A percentile compares a stretch with the other conserved stretches of the same genome.
Evolutionary conservation across 2,329 filamentous ascomycete genomes (phyloP).

Genomic region (Pseudogymnoascus sp.): DNA sequence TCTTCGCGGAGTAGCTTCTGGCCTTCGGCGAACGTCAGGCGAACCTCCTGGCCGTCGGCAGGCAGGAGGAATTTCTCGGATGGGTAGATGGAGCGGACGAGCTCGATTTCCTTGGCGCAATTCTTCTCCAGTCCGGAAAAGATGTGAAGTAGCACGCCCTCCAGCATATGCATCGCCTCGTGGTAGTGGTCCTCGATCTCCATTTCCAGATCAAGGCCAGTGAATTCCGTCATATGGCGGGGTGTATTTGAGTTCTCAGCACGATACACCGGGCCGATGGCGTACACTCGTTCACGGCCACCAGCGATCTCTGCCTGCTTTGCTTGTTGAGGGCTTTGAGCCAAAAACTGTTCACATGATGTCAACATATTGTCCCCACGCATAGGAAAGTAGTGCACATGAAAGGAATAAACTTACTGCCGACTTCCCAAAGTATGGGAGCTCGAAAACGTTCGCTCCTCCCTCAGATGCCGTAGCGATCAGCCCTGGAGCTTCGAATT

Average conservation of each 20-base stretch:
- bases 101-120: slow-evolving; percentile 65
- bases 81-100: slow-evolving; percentile 66
- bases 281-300: slow-evolving; percentile 68
- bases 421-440: slow-evolving; percentile 81
- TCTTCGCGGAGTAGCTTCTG: slow-evolving; percentile 71
- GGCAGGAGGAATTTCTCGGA: slow-evolving; percentile 72
- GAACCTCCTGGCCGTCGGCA: slow-evolving; percentile 64
- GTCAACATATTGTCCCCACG: too few species aligned
- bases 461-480: slow-evolving; percentile 84
- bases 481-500: slow-evolving; percentile 84
- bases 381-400: too few species aligned
- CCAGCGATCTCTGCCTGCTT: slow-evolving; percentile 82
- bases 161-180: slow-evolving; percentile 66
- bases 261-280: slow-evolving; percentile 74
- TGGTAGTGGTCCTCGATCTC: slow-evolving; percentile 73
- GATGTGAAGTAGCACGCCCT: slow-evolving; percentile 69
- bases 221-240: slow-evolving; percentile 82
- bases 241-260: slow-evolving; percentile 83
- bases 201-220: slow-evolving; percentile 84
- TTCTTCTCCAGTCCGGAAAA: slow-evolving; percentile 60
- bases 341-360: background rate
- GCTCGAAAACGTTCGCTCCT: slow-evolving; percentile 81
- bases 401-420: slow-evolving; percentile 36
- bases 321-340: slow-evolving; percentile 78
- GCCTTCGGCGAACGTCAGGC: slow-evolving; percentile 70